Percentiles rank a stretch among this genome's conserved stretches.
These are phyloP conservation scores for Rhododendron vialii DNA, from an alignment of 148 eudicot species.

Conservation along the genomic window DNA sequence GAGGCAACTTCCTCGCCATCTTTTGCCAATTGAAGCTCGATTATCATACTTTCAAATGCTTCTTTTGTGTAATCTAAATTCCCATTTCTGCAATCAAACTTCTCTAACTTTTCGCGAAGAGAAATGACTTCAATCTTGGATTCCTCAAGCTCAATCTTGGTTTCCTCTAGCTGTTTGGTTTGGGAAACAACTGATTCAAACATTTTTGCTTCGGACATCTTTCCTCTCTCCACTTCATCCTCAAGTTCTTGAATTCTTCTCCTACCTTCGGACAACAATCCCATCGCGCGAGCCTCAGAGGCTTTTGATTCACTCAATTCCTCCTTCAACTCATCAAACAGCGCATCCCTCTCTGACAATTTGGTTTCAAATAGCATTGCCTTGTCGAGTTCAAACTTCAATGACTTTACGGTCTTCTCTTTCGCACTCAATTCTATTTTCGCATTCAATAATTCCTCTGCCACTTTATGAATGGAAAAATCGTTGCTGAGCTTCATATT, in stretches of 20 bases:
- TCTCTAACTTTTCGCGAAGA: slow-evolving; percentile 39
- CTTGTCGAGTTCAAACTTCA: slow-evolving; percentile 37
- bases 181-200: slow-evolving; percentile 30
- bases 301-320: slow-evolving; percentile 27
- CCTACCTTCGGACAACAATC: slow-evolving; percentile 24
- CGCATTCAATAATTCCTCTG: slow-evolving; percentile 18
- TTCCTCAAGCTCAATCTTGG: slow-evolving; percentile 43
- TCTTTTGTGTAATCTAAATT: not conserved
- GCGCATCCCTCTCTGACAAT: slow-evolving; percentile 30
- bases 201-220: slow-evolving; percentile 37
- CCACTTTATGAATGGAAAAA: slow-evolving; percentile 22
- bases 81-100: not conserved
- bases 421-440: slow-evolving; percentile 28
- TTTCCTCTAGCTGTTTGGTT: slow-evolving; percentile 48
- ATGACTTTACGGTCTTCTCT: slow-evolving; percentile 36
- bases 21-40: slow-evolving; percentile 17
- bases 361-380: slow-evolving; percentile 32
- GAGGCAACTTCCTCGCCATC: slow-evolving; percentile 24
- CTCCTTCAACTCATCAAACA: slow-evolving; percentile 21
- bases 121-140: slow-evolving; percentile 38
- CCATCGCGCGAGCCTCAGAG: slow-evolving; percentile 16
- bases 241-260: slow-evolving; percentile 46
- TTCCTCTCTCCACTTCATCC: slow-evolving; percentile 41
- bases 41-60: not conserved
- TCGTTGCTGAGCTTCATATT: slow-evolving; percentile 19